Evolutionary conservation across 257 asterid species (phyloP), one percentile per base, ranked within the genome.

Genomic region (Nemophila menziesii): DNA sequence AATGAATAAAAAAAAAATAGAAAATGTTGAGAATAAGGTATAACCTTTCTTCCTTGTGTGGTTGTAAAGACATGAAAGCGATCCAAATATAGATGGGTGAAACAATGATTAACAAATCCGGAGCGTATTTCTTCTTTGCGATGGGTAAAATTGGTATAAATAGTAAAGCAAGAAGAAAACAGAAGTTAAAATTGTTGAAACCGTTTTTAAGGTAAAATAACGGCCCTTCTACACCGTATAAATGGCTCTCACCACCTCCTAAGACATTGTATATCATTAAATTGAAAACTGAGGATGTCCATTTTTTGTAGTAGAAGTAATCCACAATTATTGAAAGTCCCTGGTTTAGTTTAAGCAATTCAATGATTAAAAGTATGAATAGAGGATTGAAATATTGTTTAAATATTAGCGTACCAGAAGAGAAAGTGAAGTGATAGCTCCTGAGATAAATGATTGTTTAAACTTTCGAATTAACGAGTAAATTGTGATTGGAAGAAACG

Each of bases 41-140:
- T n/a, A 68, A 85, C 96, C 99, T 85, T 73, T 90, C 99, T 72
- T 90, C 96, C 66, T 90, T 85, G 85, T 85, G 99, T 13, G 96
- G 89, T 73, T 79, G 99, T 69, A 90, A 63, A 40, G 99, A 90
- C 99, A 90, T 90, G 63, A 90, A 85, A 65, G 80, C 84, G 38
- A 82, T 74, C 99, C 96, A 90, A 54, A 85, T 67, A 54, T 90
- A 90, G 54, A 90, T 44, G 58, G 96, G 96, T 24, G 94, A 81
- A 63, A 90, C 50, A 69, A 81, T 58, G 46, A 79, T 68, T 64
- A 90, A 57, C 67, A 90, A 66, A 37, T 85, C 96, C 13, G 90
- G 94, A 41, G 65, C 67, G 56, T 85, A 81, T 68, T 81, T 90
- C 65, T 72, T 79, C 78, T 67, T 85, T 49, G 78, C 79, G 60